A percentile compares a stretch with the other conserved stretches of the same genome.
Evolutionary conservation across 164 flowering plant genomes (phyloP).

Genomic region (Paratinospora sagittata): DNA sequence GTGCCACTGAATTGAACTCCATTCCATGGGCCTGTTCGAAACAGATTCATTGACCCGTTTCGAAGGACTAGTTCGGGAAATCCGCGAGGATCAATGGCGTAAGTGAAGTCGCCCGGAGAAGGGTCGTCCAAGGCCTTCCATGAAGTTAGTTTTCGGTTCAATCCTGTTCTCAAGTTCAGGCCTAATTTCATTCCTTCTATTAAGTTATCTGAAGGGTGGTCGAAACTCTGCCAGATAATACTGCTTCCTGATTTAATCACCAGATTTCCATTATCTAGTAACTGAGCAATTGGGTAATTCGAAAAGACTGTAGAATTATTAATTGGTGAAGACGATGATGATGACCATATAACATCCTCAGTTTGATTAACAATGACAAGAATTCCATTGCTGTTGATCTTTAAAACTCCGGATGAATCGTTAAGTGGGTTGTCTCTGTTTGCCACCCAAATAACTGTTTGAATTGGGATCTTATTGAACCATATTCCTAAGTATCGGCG

Average conservation of each 20-base stretch:
- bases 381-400: not conserved
- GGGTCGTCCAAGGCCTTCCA: constrained; percentile 3
- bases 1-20: not conserved
- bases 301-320: not conserved
- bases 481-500: constrained; percentile 2
- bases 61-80: not conserved
- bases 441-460: constrained; percentile 5
- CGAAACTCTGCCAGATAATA: constrained; percentile 23
- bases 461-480: not conserved
- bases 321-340: not conserved
- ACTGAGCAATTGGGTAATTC: not conserved
- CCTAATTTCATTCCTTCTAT: constrained; percentile 7
- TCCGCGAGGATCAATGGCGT: not conserved
- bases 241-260: not conserved
- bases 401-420: not conserved
- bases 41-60: not conserved
- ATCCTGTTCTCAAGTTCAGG: constrained; percentile 13
- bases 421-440: constrained; percentile 3
- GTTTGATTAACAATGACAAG: not conserved
- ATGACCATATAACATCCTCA: not conserved
- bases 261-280: not conserved
- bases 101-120: constrained; percentile 1
- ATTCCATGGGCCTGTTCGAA: not conserved
- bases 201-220: constrained; percentile 18
- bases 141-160: not conserved